phyloP scores from a whole-genome alignment of 2,329 filamentous ascomycete genomes.

The Phyllosticta citriasiana region DNA sequence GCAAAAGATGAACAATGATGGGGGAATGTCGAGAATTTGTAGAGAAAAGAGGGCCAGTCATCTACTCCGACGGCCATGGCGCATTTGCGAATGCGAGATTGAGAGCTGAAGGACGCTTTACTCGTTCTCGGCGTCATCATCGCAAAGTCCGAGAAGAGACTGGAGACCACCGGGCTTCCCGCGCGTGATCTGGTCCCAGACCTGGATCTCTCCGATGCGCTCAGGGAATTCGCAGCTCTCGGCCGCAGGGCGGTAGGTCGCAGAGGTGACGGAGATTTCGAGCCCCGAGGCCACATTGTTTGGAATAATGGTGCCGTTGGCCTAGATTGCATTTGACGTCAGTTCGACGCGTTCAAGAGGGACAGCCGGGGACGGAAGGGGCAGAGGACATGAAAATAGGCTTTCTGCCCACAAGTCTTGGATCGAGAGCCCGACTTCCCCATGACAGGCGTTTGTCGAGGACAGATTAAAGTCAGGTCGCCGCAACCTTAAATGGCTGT shows the following conservation, averaged over 20 bases:
- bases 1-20: background rate
- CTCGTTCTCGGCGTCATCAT: background rate
- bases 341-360: background rate
- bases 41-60: background rate
- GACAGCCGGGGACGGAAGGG: background rate
- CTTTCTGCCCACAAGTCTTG: background rate
- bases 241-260: conserved; percentile 28
- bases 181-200: conserved; percentile 17
- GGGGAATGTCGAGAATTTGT: background rate
- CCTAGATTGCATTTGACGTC: conserved; percentile 16
- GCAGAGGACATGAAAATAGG: background rate
- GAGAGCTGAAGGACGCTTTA: background rate
- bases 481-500: background rate
- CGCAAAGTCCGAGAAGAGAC: background rate
- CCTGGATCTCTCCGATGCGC: conserved; percentile 23
- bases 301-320: conserved; percentile 26
- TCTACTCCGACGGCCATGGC: background rate
- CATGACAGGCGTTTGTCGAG: background rate
- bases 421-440: background rate
- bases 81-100: background rate
- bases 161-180: conserved; percentile 15
- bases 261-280: conserved; percentile 29
- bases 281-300: conserved; percentile 26
- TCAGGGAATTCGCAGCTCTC: conserved; percentile 26
- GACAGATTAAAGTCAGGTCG: background rate